phyloP scores from a whole-genome alignment of 106 monocot species.

The Vanilla planifolia region DNA sequence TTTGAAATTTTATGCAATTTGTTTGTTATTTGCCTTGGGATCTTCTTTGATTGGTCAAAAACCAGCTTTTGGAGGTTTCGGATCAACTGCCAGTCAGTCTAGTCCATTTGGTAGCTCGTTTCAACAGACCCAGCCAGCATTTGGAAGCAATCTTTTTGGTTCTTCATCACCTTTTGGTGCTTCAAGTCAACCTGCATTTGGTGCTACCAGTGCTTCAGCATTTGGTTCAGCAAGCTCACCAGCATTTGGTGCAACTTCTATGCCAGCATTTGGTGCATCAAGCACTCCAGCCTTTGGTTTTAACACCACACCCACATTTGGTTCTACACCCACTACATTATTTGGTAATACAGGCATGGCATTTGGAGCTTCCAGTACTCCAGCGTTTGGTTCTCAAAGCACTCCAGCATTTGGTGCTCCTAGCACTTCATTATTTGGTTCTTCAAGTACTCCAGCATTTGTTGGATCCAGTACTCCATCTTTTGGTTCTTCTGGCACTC shows the following conservation, averaged over 20 bases:
- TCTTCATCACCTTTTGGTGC: slow-evolving; percentile 60
- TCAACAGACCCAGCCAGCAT: slow-evolving; percentile 80
- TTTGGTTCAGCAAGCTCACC: slow-evolving; percentile 43
- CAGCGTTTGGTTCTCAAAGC: slow-evolving; percentile 39
- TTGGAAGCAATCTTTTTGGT: slow-evolving; percentile 70
- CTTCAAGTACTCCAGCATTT: slow-evolving; percentile 27
- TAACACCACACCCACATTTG: slow-evolving; percentile 41
- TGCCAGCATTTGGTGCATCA: slow-evolving; percentile 42
- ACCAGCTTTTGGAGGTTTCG: slow-evolving; percentile 75
- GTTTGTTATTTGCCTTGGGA: slow-evolving; percentile 24
- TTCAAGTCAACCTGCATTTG: slow-evolving; percentile 67
- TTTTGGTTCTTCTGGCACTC: slow-evolving; percentile 19
- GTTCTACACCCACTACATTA: slow-evolving; percentile 31
- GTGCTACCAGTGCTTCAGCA: slow-evolving; percentile 43
- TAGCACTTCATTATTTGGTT: slow-evolving; percentile 39
- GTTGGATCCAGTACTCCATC: slow-evolving; percentile 13
- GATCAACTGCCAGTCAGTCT: slow-evolving; percentile 59
- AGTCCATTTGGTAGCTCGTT: slow-evolving; percentile 76
- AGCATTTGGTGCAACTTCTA: slow-evolving; percentile 40
- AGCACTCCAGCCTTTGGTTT: slow-evolving; percentile 43
- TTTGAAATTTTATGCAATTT: background rate
- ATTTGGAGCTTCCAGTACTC: slow-evolving; percentile 26
- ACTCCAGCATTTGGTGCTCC: slow-evolving; percentile 46
- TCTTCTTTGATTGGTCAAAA: slow-evolving; percentile 77
- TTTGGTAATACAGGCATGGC: slow-evolving; percentile 34